phyloP scores from a whole-genome alignment of 139 green algal species.

The Trebouxia sp. region DNA sequence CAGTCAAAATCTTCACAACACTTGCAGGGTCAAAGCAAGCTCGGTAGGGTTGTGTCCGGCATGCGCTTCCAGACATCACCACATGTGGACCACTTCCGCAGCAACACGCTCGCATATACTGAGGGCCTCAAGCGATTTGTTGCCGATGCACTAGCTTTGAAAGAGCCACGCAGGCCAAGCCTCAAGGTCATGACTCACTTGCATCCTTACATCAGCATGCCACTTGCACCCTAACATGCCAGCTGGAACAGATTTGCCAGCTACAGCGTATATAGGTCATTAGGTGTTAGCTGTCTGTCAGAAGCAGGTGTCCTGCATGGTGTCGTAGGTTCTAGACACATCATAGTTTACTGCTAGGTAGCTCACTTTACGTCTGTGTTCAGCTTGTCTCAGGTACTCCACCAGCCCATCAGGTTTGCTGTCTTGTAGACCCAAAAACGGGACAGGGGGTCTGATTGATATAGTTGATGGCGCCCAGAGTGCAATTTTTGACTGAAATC shows the following conservation, averaged over 20 bases:
- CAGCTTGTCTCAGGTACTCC: too few relatives aligned
- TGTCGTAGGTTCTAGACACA: too few relatives aligned
- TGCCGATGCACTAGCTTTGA: conserved; percentile 10
- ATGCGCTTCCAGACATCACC: conserved; percentile 14
- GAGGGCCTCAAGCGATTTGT: neutral
- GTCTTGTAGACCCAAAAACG: too few relatives aligned
- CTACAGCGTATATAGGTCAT: neutral
- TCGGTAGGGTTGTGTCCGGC: neutral
- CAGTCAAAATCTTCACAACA: too few relatives aligned
- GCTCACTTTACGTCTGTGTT: too few relatives aligned
- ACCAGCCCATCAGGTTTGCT: too few relatives aligned
- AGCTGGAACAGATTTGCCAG: too few relatives aligned
- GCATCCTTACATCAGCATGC: neutral
- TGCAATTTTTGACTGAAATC: too few relatives aligned
- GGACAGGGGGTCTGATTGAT: too few relatives aligned
- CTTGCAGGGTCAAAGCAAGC: conserved; percentile 12
- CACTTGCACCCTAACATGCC: neutral
- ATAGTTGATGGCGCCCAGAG: too few relatives aligned
- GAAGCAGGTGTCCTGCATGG: too few relatives aligned
- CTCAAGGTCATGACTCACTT: neutral
- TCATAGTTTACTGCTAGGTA: too few relatives aligned
- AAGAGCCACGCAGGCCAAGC: neutral
- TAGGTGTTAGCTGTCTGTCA: neutral
- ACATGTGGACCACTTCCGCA: conserved; percentile 17
- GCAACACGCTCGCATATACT: conserved; percentile 5